Base-by-base conservation (phyloP, 2,329 filamentous ascomycete genomes). In the Colletotrichum incanum region DNA sequence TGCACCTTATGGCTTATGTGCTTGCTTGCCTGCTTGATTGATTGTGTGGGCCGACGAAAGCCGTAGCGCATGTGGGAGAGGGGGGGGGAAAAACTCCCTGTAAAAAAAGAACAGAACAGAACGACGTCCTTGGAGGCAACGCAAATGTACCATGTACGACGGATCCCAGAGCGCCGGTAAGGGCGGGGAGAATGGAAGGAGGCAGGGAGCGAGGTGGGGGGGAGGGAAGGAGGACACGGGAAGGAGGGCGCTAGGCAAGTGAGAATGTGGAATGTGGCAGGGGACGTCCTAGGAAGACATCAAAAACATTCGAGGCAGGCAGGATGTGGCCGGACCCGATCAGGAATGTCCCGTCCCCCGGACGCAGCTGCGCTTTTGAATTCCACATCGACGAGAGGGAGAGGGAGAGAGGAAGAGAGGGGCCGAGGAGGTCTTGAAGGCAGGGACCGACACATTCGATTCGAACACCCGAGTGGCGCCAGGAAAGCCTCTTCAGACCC, bases 21-120 rank as follows among this genome's bases (percentile, higher is more conserved):
- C 31, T 34, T 23, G 3, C 23, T 55, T 20, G 50, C 34, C n/a
- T 20, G 31, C 34, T 23, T 37, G 52, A 55, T 20, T 23, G 34
- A 54, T 49, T 23, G 11, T 68, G 65, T 63, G 65, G 65, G 50
- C 68, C 68, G 65, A 71, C 12, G 56, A 50, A 71, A 71, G 65
- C 58, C 56, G 65, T 34, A 31, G 45, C 34, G 55, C 37, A 59
- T 18, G 39, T 31, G 26, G 16, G 5, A 23, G 31, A 56, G 34
- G 14, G 31, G 1, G 8, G 12, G n/a, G 2, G 3, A n/a, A 31
- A 31, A 31, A 31, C 28, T 31, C 28, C 3, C 28, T 6, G 28
- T 31, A 31, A 23, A 47, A 47, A 50, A 50, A 50, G 47, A 18
- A 50, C 26, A 28, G 7, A 28, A 12, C 18, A 37, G 50, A 54